Evolutionary conservation across 2,329 filamentous ascomycete species (phyloP), one percentile per base, ranked within the genome.

Genomic region (Furcasterigmium sp.): DNA sequence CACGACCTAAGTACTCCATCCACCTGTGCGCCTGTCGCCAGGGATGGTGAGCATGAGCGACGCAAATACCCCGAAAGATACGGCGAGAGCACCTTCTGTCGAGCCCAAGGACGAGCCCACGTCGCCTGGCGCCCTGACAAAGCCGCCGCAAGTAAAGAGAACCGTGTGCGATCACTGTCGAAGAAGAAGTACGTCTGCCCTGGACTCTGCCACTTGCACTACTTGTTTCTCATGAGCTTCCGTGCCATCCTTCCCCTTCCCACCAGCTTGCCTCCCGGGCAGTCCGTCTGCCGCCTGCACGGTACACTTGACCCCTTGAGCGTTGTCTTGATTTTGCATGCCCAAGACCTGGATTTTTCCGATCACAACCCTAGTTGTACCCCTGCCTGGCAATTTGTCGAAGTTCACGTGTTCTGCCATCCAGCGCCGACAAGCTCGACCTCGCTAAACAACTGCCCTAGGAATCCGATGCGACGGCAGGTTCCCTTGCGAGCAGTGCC

Each of bases 401-500:
- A n/a, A n/a, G n/a, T n/a, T n/a, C n/a, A n/a, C n/a, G n/a, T n/a
- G n/a, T n/a, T n/a, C n/a, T n/a, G n/a, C n/a, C n/a, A 20, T 28
- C 15, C 14, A 6, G 10, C n/a, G 28, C n/a, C n/a, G n/a, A n/a
- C n/a, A n/a, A n/a, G n/a, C n/a, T n/a, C n/a, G n/a, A n/a, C n/a
- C n/a, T n/a, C n/a, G n/a, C n/a, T 46, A 13, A 46, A 39, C 15
- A 4, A 10, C 3, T 9, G 10, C 18, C 8, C 8, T 38, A 71
- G 68, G 68, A 49, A 70, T 72, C 28, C 61, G 67, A 40, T 72
- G 69, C 51, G 68, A 71, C 53, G 68, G 68, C 41, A 53, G 62
- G 41, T 65, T 62, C 39, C 75, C 78, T 5, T 83, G 79, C 64
- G 76, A 78, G 59, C 80, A 81, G 55, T 83, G 79, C 58, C 61